phyloP scores from a whole-genome alignment of 73 alveolate genomes.

The Uronychia binucleata region DNA sequence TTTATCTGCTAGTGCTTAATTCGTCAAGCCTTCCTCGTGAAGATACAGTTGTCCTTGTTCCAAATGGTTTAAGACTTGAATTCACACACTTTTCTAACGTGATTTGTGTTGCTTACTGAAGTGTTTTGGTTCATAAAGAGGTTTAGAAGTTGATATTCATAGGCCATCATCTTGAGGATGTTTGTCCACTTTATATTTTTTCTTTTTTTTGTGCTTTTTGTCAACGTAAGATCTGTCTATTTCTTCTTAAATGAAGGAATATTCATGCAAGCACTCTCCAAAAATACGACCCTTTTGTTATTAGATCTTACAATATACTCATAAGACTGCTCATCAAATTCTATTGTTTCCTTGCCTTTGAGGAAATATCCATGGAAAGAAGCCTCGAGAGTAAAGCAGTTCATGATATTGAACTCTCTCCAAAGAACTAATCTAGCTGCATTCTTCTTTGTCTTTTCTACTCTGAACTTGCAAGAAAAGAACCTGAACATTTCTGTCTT shows the following conservation, averaged over 20 bases:
- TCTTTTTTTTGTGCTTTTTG: neutral
- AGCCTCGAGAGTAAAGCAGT: conserved; percentile 47
- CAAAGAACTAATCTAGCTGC: conserved; percentile 51
- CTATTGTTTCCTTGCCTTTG: conserved; percentile 28
- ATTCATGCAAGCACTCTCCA: conserved; percentile 14
- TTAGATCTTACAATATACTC: conserved; percentile 29
- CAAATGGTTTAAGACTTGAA: too few species aligned
- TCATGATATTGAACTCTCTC: conserved; percentile 37
- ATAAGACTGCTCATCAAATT: conserved; percentile 15
- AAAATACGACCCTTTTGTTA: neutral
- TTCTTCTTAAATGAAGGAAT: conserved; percentile 17
- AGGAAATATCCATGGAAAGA: conserved; percentile 53
- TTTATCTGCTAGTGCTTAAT: neutral
- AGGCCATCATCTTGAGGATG: too few species aligned
- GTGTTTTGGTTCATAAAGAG: too few species aligned
- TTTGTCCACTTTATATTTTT: neutral
- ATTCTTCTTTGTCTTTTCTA: conserved; percentile 40
- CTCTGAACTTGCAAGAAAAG: conserved; percentile 43
- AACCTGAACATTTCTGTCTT: conserved; percentile 46
- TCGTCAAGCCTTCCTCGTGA: neutral
- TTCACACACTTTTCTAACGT: too few species aligned
- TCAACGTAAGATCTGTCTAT: neutral
- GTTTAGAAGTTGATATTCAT: too few species aligned
- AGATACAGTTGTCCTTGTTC: neutral
- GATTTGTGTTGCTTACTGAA: too few species aligned